A percentile compares a stretch with the other conserved stretches of the same genome.
phyloP scores from a whole-genome alignment of 2,329 filamentous ascomycete genomes.

The Teratosphaeria gauchensis region DNA sequence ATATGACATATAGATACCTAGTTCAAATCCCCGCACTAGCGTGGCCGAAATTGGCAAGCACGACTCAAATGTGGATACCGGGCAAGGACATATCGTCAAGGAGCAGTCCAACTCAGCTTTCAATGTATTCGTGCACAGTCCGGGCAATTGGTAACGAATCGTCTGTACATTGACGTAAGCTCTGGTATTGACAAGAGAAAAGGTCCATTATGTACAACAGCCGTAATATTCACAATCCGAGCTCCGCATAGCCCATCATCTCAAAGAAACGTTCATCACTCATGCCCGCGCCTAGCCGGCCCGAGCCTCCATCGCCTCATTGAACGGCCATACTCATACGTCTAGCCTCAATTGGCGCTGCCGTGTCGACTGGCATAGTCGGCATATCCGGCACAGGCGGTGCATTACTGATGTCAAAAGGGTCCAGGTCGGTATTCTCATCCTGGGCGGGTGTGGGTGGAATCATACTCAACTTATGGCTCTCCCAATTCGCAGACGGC shows the following conservation, averaged over 20 bases:
- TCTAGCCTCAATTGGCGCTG: not conserved
- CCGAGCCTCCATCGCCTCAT: not conserved
- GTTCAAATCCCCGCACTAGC: not conserved
- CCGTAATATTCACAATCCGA: not conserved
- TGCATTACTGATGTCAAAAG: conserved; percentile 26
- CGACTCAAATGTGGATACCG: not conserved
- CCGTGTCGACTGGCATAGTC: conserved; percentile 4
- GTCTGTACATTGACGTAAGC: too few relatives aligned
- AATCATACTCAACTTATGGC: conserved; percentile 29
- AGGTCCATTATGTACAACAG: not conserved
- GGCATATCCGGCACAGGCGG: conserved; percentile 15
- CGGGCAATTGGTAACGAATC: too few relatives aligned
- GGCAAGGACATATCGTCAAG: not conserved
- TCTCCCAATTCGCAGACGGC: conserved; percentile 22
- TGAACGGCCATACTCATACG: conserved; percentile 3
- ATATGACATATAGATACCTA: not conserved
- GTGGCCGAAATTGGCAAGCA: not conserved
- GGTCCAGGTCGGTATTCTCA: conserved; percentile 22
- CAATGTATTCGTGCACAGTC: too few relatives aligned
- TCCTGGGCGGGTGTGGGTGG: conserved; percentile 32
- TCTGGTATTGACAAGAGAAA: not conserved
- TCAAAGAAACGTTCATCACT: not conserved
- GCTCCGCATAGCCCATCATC: not conserved
- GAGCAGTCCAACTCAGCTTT: too few relatives aligned
- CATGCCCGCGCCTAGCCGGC: not conserved